A percentile compares a stretch with the other conserved stretches of the same genome.
Evolutionary conservation across 768 basidiomycete genomes (phyloP).

Genomic region (Leccinellum rugosiceps): DNA sequence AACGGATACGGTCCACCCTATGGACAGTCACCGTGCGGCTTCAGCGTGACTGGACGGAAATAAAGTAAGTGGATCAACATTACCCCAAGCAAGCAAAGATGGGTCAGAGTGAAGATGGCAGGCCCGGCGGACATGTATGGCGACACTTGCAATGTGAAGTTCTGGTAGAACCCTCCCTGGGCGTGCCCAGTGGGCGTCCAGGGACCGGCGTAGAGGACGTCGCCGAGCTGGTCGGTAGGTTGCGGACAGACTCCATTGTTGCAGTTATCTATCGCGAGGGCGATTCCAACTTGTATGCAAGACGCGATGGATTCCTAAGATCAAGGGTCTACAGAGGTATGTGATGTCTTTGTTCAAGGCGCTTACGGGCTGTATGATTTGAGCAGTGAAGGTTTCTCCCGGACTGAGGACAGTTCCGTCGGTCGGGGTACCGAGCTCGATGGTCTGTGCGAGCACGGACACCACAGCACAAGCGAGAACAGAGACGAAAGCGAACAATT

Average conservation of each 20-base stretch:
- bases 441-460: slow-evolving; percentile 26
- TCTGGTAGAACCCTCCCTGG: slow-evolving; percentile 25
- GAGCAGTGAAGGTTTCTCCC: slow-evolving; percentile 19
- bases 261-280: slow-evolving; percentile 23
- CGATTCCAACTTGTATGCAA: slow-evolving; percentile 30
- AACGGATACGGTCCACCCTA: neutral
- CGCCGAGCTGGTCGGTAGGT: slow-evolving; percentile 20
- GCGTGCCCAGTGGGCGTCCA: slow-evolving; percentile 22
- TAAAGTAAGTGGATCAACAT: neutral
- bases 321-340: too few species aligned
- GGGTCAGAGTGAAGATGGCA: slow-evolving; percentile 30
- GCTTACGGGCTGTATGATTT: slow-evolving; percentile 24
- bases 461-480: slow-evolving; percentile 6
- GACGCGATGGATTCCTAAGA: slow-evolving; percentile 16
- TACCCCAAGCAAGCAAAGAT: slow-evolving; percentile 17
- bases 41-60: neutral
- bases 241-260: slow-evolving; percentile 21
- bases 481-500: slow-evolving; percentile 2
- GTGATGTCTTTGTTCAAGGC: neutral
- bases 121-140: slow-evolving; percentile 8
- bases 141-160: slow-evolving; percentile 23
- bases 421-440: slow-evolving; percentile 22
- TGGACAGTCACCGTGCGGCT: neutral
- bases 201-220: slow-evolving; percentile 28
- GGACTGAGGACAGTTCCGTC: slow-evolving; percentile 14